Conservation (phyloP, 768 basidiomycete genomes). For the Xanthoconium purpureum region DNA sequence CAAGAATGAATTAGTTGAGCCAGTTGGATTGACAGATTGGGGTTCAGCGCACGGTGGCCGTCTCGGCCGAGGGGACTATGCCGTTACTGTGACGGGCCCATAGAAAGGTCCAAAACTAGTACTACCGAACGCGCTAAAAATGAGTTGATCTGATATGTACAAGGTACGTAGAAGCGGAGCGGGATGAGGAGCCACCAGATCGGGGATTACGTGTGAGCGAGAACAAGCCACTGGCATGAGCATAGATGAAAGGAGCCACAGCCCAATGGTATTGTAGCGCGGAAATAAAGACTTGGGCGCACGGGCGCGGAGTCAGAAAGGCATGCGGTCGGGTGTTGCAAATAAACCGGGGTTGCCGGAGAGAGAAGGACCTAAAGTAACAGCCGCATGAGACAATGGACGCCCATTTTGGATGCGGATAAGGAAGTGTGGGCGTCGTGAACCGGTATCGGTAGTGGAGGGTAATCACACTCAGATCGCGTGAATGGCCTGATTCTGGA, state of each 20-base stretch:
- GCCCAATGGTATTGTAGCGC: slow-evolving; percentile 14
- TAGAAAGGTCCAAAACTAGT: slow-evolving; percentile 11
- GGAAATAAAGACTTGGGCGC: slow-evolving; percentile 23
- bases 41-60: slow-evolving; percentile 2
- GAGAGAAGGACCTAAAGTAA: slow-evolving; percentile 11
- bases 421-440: slow-evolving; percentile 13
- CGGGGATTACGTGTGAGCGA: slow-evolving; percentile 29
- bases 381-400: slow-evolving; percentile 26
- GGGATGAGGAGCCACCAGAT: slow-evolving; percentile 9
- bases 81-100: slow-evolving; percentile 10
- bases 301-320: slow-evolving; percentile 20
- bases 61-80: slow-evolving; percentile 16
- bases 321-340: slow-evolving; percentile 23
- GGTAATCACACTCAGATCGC: slow-evolving; percentile 10
- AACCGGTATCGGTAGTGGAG: slow-evolving; percentile 13
- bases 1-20: slow-evolving; percentile 14
- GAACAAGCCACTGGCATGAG: slow-evolving; percentile 1
- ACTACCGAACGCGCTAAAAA: slow-evolving; percentile 20
- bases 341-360: slow-evolving; percentile 27
- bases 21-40: slow-evolving; percentile 18
- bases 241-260: slow-evolving; percentile 13
- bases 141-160: slow-evolving; percentile 18
- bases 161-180: slow-evolving; percentile 11
- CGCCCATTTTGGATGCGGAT: slow-evolving; percentile 18
- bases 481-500: slow-evolving; percentile 17